These are phyloP conservation scores for Colletotrichum agaves DNA, from an alignment of 2,329 filamentous ascomycete species.

Conservation along the genomic window DNA sequence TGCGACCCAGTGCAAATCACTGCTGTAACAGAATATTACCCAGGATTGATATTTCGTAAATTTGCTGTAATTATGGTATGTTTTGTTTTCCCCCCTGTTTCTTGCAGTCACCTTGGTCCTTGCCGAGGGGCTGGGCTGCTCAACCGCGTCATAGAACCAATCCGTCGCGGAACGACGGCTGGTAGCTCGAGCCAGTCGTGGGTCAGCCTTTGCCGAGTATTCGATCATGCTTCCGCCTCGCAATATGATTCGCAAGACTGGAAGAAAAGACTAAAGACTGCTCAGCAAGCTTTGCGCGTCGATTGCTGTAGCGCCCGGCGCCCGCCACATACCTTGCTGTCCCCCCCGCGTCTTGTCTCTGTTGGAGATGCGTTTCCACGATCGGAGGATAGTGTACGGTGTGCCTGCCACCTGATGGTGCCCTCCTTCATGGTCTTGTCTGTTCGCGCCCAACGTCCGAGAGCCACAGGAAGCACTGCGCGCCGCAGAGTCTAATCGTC, in stretches of 20 bases:
- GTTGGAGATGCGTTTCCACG: conserved; percentile 5
- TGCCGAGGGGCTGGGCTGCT: neutral
- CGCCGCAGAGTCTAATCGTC: conserved; percentile 32
- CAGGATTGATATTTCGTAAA: neutral
- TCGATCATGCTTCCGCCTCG: neutral
- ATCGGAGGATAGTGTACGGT: neutral
- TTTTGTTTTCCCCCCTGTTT: neutral
- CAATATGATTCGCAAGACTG: conserved; percentile 9
- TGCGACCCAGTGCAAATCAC: neutral
- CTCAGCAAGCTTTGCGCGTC: conserved; percentile 11
- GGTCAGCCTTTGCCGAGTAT: neutral
- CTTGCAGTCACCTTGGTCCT: neutral
- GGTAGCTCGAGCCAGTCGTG: neutral
- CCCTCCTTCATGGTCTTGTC: neutral
- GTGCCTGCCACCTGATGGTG: conserved; percentile 14
- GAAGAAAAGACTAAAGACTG: conserved; percentile 1
- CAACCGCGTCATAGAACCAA: conserved; percentile 20
- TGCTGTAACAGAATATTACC: neutral
- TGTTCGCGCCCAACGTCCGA: conserved; percentile 5
- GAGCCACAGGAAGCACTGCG: neutral
- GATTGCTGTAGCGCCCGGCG: conserved; percentile 12
- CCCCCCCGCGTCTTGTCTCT: conserved; percentile 5
- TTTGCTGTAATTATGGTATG: neutral
- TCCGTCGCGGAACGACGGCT: neutral
- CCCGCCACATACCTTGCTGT: conserved; percentile 1